Conservation (phyloP, 345 rosid species). For the Eucalyptus pauciflora region DNA sequence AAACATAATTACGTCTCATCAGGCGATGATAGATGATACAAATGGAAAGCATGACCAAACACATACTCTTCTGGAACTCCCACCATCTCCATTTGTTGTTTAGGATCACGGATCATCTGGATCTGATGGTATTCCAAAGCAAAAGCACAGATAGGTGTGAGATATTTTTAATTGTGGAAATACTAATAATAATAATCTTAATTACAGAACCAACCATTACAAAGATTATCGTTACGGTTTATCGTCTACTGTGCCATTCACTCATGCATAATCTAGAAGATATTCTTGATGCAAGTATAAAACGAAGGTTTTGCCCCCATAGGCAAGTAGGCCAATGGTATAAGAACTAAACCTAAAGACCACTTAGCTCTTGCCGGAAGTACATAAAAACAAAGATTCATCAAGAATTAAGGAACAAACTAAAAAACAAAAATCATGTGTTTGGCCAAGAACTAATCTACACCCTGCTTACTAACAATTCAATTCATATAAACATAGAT, state of each 20-base stretch:
- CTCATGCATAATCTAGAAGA: neutral
- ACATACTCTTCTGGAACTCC: conserved; percentile 86
- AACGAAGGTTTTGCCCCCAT: neutral
- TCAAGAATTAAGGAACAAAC: neutral
- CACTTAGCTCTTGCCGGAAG: neutral
- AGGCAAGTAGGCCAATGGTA: neutral
- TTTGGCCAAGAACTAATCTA: neutral
- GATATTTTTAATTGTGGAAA: neutral
- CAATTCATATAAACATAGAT: neutral
- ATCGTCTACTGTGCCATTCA: neutral
- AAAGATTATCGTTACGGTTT: neutral
- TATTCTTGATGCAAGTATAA: neutral
- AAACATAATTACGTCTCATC: conserved; percentile 56
- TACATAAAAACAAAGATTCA: neutral
- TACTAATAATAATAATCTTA: neutral
- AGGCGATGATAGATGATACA: conserved; percentile 79
- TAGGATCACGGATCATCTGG: conserved; percentile 76
- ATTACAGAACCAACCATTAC: neutral
- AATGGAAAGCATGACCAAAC: conserved; percentile 83
- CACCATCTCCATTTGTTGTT: conserved; percentile 70
- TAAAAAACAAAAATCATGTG: neutral
- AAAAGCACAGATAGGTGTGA: neutral
- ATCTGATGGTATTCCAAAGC: conserved; percentile 17
- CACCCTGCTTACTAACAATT: neutral
- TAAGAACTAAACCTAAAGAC: neutral